Evolutionary conservation across 345 rosid genomes (phyloP).

Genomic region (Syzygium grande): DNA sequence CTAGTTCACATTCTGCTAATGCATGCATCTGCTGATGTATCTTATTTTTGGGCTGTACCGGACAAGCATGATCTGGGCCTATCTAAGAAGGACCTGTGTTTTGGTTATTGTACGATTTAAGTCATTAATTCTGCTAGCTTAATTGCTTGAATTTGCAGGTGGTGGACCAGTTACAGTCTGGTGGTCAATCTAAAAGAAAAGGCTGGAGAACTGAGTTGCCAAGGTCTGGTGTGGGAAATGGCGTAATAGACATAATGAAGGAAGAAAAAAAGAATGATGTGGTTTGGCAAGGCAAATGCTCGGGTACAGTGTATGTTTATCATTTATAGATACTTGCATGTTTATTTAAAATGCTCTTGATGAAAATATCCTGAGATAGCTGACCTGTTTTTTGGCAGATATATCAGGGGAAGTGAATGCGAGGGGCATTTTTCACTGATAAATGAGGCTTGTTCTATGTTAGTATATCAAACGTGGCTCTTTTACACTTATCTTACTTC

Average conservation of each 20-base stretch:
- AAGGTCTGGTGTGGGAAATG: slow-evolving; percentile 48
- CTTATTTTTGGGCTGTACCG: background rate
- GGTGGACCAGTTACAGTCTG: slow-evolving; percentile 88
- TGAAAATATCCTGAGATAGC: background rate
- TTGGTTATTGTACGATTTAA: background rate
- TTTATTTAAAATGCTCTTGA: background rate
- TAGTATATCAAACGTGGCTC: slow-evolving; percentile 25
- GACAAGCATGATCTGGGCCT: background rate
- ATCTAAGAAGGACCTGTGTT: background rate
- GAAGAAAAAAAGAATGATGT: slow-evolving; percentile 66
- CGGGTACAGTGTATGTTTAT: slow-evolving; percentile 95
- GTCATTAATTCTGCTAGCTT: background rate
- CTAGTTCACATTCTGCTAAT: background rate
- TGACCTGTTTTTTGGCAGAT: slow-evolving; percentile 34
- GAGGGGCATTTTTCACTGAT: slow-evolving; percentile 93
- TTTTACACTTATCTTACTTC: background rate
- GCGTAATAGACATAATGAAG: slow-evolving; percentile 58
- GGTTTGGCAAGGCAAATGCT: slow-evolving; percentile 93
- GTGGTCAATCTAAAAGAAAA: slow-evolving; percentile 59
- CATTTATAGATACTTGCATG: background rate
- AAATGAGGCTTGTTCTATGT: slow-evolving; percentile 96
- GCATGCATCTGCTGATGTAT: background rate
- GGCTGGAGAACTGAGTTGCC: slow-evolving; percentile 61
- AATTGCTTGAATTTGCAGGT: slow-evolving; percentile 31
- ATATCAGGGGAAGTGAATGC: slow-evolving; percentile 80